phyloP scores from a whole-genome alignment of 1,139 yeast genomes.

The Diutina ranongensis region DNA sequence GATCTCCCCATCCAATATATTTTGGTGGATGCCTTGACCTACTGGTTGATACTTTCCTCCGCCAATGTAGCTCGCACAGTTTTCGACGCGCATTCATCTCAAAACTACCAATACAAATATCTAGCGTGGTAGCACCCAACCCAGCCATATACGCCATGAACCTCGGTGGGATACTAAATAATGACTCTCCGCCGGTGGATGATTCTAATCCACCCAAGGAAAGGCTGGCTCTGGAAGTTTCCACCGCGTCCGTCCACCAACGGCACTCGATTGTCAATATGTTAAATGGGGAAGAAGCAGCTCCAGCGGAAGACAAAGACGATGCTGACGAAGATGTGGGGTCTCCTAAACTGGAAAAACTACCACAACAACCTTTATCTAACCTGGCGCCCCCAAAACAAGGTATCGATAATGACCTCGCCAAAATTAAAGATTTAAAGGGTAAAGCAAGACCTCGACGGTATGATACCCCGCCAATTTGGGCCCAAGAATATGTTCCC shows the following conservation, averaged over 20 bases:
- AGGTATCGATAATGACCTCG: constrained; percentile 10
- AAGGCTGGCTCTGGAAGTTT: constrained; percentile 2
- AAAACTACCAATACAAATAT: too few relatives aligned
- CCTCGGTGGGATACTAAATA: constrained; percentile 36
- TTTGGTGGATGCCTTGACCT: too few relatives aligned
- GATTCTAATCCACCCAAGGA: neutral
- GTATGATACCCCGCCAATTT: constrained; percentile 58
- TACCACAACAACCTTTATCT: neutral
- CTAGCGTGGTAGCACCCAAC: too few relatives aligned
- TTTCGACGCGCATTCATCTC: neutral
- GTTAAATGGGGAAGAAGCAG: constrained; percentile 36
- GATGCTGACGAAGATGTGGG: constrained; percentile 11
- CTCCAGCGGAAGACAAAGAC: constrained; percentile 14
- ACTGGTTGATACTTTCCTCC: too few relatives aligned
- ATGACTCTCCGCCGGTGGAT: constrained; percentile 26
- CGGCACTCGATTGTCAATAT: constrained; percentile 35
- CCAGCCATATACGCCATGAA: constrained; percentile 18
- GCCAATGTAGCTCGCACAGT: neutral
- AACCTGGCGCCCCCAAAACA: too few relatives aligned
- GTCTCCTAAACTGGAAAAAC: constrained; percentile 10
- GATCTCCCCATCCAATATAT: too few relatives aligned
- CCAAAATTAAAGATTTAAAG: constrained; percentile 12
- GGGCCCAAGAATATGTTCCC: constrained; percentile 74
- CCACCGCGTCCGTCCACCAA: constrained; percentile 10
- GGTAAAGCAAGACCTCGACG: constrained; percentile 42